phyloP scores from a whole-genome alignment of 176 grass and related monocot species.

The Ensete glaucum region DNA sequence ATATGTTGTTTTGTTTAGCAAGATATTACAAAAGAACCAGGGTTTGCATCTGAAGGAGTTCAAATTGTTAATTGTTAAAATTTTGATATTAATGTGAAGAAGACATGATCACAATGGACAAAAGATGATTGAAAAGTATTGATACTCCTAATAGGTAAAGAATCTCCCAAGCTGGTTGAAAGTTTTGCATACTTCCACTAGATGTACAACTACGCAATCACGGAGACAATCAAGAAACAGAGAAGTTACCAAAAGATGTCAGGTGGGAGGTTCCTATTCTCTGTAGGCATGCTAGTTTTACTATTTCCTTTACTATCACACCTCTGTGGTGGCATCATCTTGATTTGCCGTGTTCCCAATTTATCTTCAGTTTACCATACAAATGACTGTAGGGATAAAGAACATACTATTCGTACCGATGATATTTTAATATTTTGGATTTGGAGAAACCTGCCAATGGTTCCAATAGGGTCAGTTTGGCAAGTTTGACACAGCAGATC shows the following conservation, averaged over 20 bases:
- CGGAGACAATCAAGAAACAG: neutral
- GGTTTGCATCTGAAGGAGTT: neutral
- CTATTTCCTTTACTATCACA: neutral
- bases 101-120: neutral
- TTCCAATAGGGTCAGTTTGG: no score
- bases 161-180: neutral
- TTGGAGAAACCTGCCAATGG: no score
- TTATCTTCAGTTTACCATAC: no score
- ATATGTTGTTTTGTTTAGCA: neutral
- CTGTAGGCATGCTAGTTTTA: neutral
- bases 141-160: neutral
- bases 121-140: neutral
- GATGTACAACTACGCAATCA: neutral
- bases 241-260: neutral
- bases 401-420: no score
- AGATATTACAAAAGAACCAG: neutral
- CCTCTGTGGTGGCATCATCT: neutral
- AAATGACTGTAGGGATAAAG: no score
- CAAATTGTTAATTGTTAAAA: no score
- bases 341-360: no score
- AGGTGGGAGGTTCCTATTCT: neutral
- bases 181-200: neutral
- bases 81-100: neutral
- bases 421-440: no score
- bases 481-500: no score